Evolutionary conservation across 1,284 basidiomycete genomes (phyloP), one percentile per base, ranked within the genome.

Genomic region (Cutaneotrichosporon sp.): DNA sequence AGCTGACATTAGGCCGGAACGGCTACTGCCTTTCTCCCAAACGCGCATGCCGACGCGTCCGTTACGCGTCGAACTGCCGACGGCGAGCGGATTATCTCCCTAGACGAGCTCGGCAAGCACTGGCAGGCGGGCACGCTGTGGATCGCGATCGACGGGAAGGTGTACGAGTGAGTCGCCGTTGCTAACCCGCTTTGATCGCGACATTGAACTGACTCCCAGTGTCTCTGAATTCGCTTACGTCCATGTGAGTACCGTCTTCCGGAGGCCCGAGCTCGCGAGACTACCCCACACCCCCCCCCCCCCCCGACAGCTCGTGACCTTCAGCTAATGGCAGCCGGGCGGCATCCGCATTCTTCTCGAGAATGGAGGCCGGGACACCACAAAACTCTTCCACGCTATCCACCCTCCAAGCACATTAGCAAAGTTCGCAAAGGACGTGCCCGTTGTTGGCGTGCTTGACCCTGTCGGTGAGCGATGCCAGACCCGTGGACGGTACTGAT

Each of bases 381-480:
- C 16, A 42, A 61, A 51, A 34, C 39, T 65, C 19, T 65, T 61
- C 59, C 51, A 61, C 43, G 51, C 51, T 16, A 61, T 64, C 33
- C 61, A 64, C 51, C 58, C 58, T 3, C 46, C 55, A 2, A 56
- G 55, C 12, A 66, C 66, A 11, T 49, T 68, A 16, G 57, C 65
- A 42, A 56, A 61, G 49, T 60, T 63, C 42, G 25, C 60, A 19
- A 46, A 45, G 26, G 37, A 49, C 26, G 52, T 54, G 19, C 51
- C 56, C 33, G 96, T 93, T 70, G 78, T 99, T 26, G 73, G 81
- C 51, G 94, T 98, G 74, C 82, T 98, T 17, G 88, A 98, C 12
- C 82, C 84, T 61, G 81, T 91, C 49, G 84, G 85, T 3, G 75
- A 80, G 61, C 97, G 97, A 65, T 93, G 93, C 0, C 78, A 3